Percentiles rank a stretch among this genome's conserved stretches.
Evolutionary conservation across 768 basidiomycete genomes (phyloP).

Genomic region (Suillus ampliporus): DNA sequence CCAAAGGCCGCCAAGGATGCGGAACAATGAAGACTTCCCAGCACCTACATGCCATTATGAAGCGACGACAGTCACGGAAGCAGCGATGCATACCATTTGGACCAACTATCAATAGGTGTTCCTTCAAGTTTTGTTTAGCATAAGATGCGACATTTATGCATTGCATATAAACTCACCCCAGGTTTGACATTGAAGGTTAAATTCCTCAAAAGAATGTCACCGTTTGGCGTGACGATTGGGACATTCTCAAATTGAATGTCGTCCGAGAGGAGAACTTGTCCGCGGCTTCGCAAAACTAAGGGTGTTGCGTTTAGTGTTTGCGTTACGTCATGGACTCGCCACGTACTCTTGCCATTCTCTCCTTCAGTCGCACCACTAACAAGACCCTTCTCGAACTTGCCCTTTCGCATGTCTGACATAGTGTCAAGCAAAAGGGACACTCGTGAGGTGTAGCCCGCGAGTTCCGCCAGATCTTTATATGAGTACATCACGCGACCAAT

Average conservation of each 20-base stretch:
- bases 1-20: slow-evolving; percentile 98
- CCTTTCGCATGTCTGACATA: slow-evolving; percentile 83
- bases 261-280: slow-evolving; percentile 80
- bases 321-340: not conserved
- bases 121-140: slow-evolving; percentile 46
- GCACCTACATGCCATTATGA: slow-evolving; percentile 54
- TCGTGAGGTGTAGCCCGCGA: slow-evolving; percentile 94
- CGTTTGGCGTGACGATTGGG: slow-evolving; percentile 95
- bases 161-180: slow-evolving; percentile 54
- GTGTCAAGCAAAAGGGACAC: slow-evolving; percentile 90
- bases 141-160: not conserved
- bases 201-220: slow-evolving; percentile 85
- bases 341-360: slow-evolving; percentile 78
- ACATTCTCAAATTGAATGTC: slow-evolving; percentile 93
- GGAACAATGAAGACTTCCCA: slow-evolving; percentile 90
- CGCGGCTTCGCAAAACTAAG: slow-evolving; percentile 78
- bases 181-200: slow-evolving; percentile 90
- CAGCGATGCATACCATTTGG: slow-evolving; percentile 73
- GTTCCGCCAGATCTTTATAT: slow-evolving; percentile 94
- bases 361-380: slow-evolving; percentile 75
- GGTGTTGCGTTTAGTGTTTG: slow-evolving; percentile 7
- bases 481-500: slow-evolving; percentile 97
- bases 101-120: slow-evolving; percentile 92
- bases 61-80: not conserved
- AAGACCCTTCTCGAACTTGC: slow-evolving; percentile 88